Percentiles rank a stretch among this genome's conserved stretches.
Evolutionary conservation across 2,329 filamentous ascomycete species (phyloP).

Genomic region (Botryotinia convoluta): DNA sequence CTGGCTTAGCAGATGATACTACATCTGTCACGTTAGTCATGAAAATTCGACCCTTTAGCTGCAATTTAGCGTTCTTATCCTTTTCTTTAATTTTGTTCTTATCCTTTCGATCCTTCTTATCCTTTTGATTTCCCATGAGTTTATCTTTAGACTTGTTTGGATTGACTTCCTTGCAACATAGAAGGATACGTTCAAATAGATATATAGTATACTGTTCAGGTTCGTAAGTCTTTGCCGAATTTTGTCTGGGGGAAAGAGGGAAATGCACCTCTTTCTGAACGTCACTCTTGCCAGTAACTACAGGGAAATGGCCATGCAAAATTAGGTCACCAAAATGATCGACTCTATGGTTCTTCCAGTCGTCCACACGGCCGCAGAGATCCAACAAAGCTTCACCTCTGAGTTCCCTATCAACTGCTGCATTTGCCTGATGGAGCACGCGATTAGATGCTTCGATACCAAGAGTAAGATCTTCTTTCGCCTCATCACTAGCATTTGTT

Average conservation of each 20-base stretch:
- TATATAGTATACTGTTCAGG: constrained; percentile 84
- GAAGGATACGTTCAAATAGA: constrained; percentile 89
- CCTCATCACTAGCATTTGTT: constrained; percentile 66
- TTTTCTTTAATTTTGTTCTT: constrained; percentile 74
- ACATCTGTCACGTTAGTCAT: constrained; percentile 99
- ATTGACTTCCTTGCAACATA: constrained; percentile 95
- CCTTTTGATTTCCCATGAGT: constrained; percentile 61
- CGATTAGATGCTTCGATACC: constrained; percentile 81
- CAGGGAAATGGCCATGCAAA: constrained; percentile 85
- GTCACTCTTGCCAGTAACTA: constrained; percentile 85
- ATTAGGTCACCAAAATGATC: constrained; percentile 89
- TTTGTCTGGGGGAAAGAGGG: constrained; percentile 15
- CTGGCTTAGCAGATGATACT: constrained; percentile 81
- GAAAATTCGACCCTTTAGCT: constrained; percentile 95
- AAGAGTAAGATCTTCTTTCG: constrained; percentile 67
- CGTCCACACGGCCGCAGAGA: constrained; percentile 78
- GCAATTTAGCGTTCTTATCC: constrained; percentile 70
- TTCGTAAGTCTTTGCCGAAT: constrained; percentile 31
- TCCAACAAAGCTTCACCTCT: constrained; percentile 81
- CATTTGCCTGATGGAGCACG: constrained; percentile 81
- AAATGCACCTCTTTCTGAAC: constrained; percentile 70
- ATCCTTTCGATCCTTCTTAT: constrained; percentile 70
- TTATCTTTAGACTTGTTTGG: constrained; percentile 79
- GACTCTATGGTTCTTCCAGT: constrained; percentile 93
- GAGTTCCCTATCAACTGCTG: constrained; percentile 85